Conservation (phyloP, 2,329 filamentous ascomycete species). For the Fusarium subtropicale region DNA sequence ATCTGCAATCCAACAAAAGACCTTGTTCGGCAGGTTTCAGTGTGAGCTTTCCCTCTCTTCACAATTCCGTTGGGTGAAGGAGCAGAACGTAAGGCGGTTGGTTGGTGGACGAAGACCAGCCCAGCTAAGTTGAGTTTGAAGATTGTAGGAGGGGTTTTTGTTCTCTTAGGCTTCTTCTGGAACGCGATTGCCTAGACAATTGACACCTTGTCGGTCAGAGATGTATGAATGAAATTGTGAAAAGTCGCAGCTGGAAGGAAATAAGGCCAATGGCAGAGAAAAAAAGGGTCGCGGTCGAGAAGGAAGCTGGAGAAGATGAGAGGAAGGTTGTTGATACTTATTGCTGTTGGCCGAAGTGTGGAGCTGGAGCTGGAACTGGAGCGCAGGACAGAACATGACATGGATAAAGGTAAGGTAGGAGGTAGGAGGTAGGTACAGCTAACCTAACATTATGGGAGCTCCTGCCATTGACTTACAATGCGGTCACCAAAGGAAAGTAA, state of each 20-base stretch:
- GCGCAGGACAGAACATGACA: slow-evolving; percentile 17
- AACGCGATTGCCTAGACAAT: slow-evolving; percentile 7
- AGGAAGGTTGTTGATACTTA: slow-evolving; percentile 50
- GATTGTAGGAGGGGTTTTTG: slow-evolving; percentile 39
- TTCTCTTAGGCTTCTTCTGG: slow-evolving; percentile 8
- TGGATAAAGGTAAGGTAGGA: slow-evolving; percentile 22
- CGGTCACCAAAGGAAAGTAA: slow-evolving; percentile 15
- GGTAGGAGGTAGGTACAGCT: slow-evolving; percentile 7
- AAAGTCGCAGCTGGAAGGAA: slow-evolving; percentile 9
- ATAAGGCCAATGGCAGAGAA: slow-evolving; percentile 26
- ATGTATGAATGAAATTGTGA: not conserved
- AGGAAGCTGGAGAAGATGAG: slow-evolving; percentile 42
- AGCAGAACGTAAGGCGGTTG: slow-evolving; percentile 23
- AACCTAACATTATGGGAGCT: not conserved
- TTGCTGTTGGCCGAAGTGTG: slow-evolving; percentile 47
- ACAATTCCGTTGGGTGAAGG: slow-evolving; percentile 20
- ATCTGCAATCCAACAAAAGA: not conserved
- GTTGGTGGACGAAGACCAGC: slow-evolving; percentile 32
- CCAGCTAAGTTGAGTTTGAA: slow-evolving; percentile 30
- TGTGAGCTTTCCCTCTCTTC: not conserved
- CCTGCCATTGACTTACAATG: slow-evolving; percentile 22
- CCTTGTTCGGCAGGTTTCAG: slow-evolving; percentile 10
- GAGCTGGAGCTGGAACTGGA: slow-evolving; percentile 42
- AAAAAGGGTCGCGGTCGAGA: slow-evolving; percentile 35
- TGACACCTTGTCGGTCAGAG: not conserved